phyloP scores from a whole-genome alignment of 148 eudicot genomes.

The Rhododendron molle region DNA sequence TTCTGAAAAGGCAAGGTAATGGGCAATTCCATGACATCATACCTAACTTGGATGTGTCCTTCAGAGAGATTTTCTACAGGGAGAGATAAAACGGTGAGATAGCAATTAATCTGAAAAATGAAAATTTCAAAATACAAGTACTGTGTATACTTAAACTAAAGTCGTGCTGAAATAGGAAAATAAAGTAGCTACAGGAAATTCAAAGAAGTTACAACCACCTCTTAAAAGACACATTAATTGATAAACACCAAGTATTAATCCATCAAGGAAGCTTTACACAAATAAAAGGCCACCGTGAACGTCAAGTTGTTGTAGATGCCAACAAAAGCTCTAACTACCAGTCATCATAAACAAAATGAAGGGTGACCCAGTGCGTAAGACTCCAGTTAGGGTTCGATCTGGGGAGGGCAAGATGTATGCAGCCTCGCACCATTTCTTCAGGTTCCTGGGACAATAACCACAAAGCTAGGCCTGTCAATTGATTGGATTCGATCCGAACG shows the following conservation, averaged over 20 bases:
- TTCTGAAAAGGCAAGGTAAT: conserved; percentile 80
- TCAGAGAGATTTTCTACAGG: conserved; percentile 51
- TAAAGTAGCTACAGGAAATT: not conserved
- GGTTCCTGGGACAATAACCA: not conserved
- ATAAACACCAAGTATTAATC: not conserved
- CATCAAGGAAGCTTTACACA: not conserved
- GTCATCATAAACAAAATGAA: not conserved
- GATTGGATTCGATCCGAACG: too few species aligned
- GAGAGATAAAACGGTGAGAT: not conserved
- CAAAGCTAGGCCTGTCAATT: too few species aligned
- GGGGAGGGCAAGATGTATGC: not conserved
- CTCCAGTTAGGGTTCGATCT: not conserved
- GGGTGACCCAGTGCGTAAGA: not conserved
- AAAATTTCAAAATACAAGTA: not conserved
- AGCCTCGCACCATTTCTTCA: not conserved
- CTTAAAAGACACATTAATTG: not conserved
- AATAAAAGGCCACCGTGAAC: not conserved
- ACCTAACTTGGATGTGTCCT: conserved; percentile 62
- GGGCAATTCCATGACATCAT: conserved; percentile 79
- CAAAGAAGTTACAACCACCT: not conserved
- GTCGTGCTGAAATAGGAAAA: not conserved
- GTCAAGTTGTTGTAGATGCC: not conserved
- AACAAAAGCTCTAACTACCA: not conserved
- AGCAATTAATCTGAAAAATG: not conserved
- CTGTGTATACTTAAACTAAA: not conserved